A percentile compares a stretch with the other conserved stretches of the same genome.
These are phyloP conservation scores for Conidiobolus incongruus DNA, from an alignment of 371 early-diverging fungal genomes.

Conservation along the genomic window DNA sequence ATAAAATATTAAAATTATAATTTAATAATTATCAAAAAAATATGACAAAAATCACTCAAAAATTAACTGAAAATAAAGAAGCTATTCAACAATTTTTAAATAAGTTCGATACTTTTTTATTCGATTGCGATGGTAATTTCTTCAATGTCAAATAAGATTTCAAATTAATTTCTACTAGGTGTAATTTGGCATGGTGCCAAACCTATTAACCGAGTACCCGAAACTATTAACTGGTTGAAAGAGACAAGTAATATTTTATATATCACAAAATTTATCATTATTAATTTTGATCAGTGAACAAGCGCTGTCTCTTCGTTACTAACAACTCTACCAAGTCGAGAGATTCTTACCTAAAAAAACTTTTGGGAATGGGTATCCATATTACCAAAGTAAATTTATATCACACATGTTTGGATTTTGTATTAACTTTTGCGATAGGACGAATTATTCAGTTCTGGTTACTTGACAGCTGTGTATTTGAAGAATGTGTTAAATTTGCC, in stretches of 20 bases:
- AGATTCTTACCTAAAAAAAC: conserved; percentile 51
- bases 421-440: conserved; percentile 18
- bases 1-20: no score
- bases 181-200: conserved; percentile 77
- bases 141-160: no score
- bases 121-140: conserved; percentile 81
- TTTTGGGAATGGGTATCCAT: conserved; percentile 46
- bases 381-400: conserved; percentile 27
- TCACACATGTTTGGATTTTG: neutral
- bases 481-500: conserved; percentile 55
- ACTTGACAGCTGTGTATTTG: conserved; percentile 83
- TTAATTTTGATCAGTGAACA: conserved; percentile 4
- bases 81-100: conserved; percentile 27
- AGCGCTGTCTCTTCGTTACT: conserved; percentile 77
- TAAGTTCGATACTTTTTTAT: conserved; percentile 69
- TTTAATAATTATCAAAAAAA: no score
- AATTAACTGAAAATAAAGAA: no score
- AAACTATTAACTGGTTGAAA: conserved; percentile 25
- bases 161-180: no score
- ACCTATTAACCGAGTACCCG: conserved; percentile 35
- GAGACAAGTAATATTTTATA: conserved; percentile 5
- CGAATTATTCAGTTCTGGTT: conserved; percentile 84
- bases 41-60: no score
- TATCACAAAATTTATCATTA: neutral
- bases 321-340: conserved; percentile 91